These are phyloP conservation scores for Xylariomycetidae sp. DNA, from an alignment of 2,329 filamentous ascomycete species.

Conservation along the genomic window DNA sequence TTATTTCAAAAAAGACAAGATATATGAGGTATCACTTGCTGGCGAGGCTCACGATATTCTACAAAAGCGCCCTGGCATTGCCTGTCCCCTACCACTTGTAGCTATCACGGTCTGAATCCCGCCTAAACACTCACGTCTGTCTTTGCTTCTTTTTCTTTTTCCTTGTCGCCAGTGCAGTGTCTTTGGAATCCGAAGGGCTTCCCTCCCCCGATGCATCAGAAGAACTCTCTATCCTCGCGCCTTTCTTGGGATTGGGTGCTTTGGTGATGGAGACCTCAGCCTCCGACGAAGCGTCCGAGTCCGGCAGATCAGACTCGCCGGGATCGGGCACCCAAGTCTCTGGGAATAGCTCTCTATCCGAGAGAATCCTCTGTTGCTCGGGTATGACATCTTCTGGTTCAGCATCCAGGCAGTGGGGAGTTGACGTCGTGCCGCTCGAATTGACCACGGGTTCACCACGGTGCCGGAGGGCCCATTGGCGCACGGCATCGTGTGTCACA, in stretches of 20 bases:
- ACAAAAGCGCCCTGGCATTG: no score
- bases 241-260: not conserved
- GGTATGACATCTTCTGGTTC: conserved; percentile 1
- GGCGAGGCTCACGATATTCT: no score
- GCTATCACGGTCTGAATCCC: no score
- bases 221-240: not conserved
- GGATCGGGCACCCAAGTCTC: not conserved
- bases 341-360: not conserved
- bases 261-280: not conserved
- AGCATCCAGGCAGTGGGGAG: not conserved
- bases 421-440: not conserved
- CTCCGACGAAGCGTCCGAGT: not conserved
- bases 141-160: no score
- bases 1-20: no score
- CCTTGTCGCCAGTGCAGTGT: no score
- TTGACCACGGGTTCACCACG: not conserved
- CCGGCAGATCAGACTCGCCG: not conserved
- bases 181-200: no score
- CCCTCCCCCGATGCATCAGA: conserved; percentile 1
- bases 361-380: conserved; percentile 1
- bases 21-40: no score
- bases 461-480: conserved; percentile 2
- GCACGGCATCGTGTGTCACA: conserved; percentile 5
- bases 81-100: no score
- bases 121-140: no score